Conservation (phyloP, 495 filamentous ascomycete species). For the Penicillium diatomitis region DNA sequence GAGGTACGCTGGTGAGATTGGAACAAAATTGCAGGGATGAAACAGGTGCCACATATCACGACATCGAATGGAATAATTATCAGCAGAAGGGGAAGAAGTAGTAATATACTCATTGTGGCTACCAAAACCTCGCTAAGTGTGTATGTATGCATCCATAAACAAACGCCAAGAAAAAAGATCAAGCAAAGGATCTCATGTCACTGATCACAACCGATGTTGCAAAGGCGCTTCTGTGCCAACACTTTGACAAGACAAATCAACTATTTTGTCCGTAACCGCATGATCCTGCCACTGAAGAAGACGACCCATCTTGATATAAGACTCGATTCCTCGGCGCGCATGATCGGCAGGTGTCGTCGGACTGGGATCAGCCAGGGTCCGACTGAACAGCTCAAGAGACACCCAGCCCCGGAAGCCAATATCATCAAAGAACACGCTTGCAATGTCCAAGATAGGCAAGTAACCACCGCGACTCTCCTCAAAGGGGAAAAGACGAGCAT, state of each 20-base stretch:
- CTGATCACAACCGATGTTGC: constrained; percentile 19
- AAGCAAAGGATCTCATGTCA: not conserved
- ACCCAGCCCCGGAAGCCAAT: constrained; percentile 68
- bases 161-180: not conserved
- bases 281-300: constrained; percentile 20
- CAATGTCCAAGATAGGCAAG: constrained; percentile 54
- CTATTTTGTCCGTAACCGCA: not conserved
- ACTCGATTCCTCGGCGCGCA: constrained; percentile 51
- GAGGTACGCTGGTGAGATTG: no score
- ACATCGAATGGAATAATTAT: no score
- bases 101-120: no score
- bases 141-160: no score
- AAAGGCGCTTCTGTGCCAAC: constrained; percentile 7
- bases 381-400: constrained; percentile 70
- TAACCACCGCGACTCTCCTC: constrained; percentile 65
- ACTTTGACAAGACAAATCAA: not conserved
- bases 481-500: constrained; percentile 66
- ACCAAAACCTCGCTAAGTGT: no score
- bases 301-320: constrained; percentile 49
- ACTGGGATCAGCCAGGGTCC: constrained; percentile 49
- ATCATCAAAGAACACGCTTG: constrained; percentile 51
- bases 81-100: no score
- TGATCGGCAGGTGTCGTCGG: constrained; percentile 49
- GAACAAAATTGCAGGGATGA: no score
- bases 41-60: no score